A percentile compares a stretch with the other conserved stretches of the same genome.
Evolutionary conservation across 2,329 filamentous ascomycete species (phyloP).

Genomic region (Triangularia setosa): DNA sequence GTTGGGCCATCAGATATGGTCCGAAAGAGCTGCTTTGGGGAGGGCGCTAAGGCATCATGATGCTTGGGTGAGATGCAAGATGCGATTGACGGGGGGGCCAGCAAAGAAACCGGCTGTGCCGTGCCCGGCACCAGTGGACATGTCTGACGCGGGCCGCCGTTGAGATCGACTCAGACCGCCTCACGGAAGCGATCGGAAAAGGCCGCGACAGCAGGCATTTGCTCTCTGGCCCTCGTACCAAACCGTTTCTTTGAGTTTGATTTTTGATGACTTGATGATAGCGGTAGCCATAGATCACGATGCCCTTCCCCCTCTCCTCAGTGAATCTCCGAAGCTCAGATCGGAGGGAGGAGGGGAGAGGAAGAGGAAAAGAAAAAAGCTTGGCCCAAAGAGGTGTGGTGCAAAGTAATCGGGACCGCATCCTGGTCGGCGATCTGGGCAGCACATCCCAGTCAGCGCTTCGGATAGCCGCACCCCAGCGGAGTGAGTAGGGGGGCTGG

Average conservation of each 20-base stretch:
- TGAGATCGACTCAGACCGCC: neutral
- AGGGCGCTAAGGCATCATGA: neutral
- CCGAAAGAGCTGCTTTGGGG: neutral
- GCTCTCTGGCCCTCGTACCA: neutral
- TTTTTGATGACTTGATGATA: neutral
- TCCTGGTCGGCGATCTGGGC: conserved; percentile 28
- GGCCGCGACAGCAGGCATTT: neutral
- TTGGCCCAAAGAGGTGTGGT: conserved; percentile 21
- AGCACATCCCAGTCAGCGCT: conserved; percentile 5
- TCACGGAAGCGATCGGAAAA: neutral
- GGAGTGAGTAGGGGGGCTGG: conserved; percentile 11
- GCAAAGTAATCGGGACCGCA: conserved; percentile 1
- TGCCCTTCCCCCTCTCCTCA: neutral
- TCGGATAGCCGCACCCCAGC: conserved; percentile 11
- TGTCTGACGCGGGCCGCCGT: conserved; percentile 2
- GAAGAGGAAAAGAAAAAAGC: conserved; percentile 15
- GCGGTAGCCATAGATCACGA: neutral
- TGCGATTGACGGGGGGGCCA: neutral
- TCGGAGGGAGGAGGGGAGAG: conserved; percentile 18
- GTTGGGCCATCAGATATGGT: neutral
- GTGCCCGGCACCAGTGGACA: neutral
- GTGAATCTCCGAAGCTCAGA: conserved; percentile 18
- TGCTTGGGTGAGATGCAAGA: neutral
- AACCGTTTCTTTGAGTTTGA: neutral
- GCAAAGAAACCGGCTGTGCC: neutral